Percentiles rank a stretch among this genome's conserved stretches.
Evolutionary conservation across 768 basidiomycete species (phyloP).

Genomic region (Suillus fuscotomentosus): DNA sequence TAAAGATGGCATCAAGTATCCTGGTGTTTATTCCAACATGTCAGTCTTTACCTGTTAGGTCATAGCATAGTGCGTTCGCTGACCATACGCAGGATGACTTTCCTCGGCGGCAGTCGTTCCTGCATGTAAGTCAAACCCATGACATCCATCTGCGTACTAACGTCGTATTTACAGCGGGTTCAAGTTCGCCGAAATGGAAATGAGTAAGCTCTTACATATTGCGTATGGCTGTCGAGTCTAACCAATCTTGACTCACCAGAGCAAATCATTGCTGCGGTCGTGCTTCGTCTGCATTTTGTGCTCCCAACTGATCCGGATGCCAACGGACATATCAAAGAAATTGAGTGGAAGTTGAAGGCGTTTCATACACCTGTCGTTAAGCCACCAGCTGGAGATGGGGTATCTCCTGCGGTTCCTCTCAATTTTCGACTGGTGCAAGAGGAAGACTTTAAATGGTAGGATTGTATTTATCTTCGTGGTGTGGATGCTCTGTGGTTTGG

Average conservation of each 20-base stretch:
- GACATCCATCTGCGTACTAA: slow-evolving; percentile 33
- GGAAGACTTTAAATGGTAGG: neutral
- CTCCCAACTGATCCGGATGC: neutral
- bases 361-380: neutral
- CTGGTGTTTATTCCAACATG: slow-evolving; percentile 46
- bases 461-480: neutral
- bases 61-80: neutral
- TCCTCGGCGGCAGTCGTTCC: neutral
- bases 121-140: slow-evolving; percentile 21
- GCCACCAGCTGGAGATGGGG: neutral
- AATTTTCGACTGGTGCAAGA: slow-evolving; percentile 1
- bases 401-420: neutral
- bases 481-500: neutral
- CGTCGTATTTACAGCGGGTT: neutral
- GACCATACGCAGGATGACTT: neutral
- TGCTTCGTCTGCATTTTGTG: neutral
- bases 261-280: neutral
- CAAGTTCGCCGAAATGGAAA: slow-evolving; percentile 6
- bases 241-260: neutral
- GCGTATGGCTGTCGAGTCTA: neutral
- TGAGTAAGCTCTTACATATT: neutral
- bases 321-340: neutral
- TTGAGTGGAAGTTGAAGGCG: neutral
- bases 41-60: slow-evolving; percentile 17
- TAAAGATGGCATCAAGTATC: slow-evolving; percentile 16